Percentiles rank a stretch among this genome's conserved stretches.
phyloP scores from a whole-genome alignment of 1,139 yeast species.

The Geotrichum reessii region DNA sequence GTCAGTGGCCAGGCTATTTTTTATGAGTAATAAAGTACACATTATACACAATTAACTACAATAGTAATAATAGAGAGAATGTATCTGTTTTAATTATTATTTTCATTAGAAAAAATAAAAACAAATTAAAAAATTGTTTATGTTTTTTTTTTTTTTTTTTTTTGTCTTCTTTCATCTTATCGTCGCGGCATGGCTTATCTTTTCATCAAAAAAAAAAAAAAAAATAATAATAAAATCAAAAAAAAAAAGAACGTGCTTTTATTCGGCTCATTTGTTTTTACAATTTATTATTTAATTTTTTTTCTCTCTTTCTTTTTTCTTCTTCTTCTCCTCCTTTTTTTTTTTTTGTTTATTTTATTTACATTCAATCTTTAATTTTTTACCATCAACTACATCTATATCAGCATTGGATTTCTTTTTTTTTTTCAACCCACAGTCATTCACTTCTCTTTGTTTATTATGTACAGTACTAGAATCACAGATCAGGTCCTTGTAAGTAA shows the following conservation, averaged over 20 bases:
- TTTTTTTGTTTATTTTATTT: no score
- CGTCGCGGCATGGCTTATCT: neutral
- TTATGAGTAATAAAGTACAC: no score
- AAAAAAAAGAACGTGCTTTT: neutral
- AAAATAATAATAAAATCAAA: neutral
- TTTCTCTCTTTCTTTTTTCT: neutral
- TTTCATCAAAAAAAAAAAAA: neutral
- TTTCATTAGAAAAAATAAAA: no score
- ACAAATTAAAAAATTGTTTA: no score
- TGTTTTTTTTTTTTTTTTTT: neutral
- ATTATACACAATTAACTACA: no score
- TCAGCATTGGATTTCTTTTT: no score
- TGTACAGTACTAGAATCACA: neutral
- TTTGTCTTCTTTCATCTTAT: neutral
- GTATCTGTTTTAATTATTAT: no score
- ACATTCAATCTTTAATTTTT: no score
- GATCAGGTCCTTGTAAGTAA: neutral
- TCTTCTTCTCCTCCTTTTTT: neutral
- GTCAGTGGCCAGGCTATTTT: no score
- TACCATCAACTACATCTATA: no score
- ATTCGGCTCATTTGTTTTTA: neutral
- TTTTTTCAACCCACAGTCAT: neutral
- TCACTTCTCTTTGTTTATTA: neutral
- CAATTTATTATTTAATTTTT: neutral
- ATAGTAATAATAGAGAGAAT: no score